phyloP scores from a whole-genome alignment of 2,329 filamentous ascomycete genomes.

The Fusarium denticulatum region DNA sequence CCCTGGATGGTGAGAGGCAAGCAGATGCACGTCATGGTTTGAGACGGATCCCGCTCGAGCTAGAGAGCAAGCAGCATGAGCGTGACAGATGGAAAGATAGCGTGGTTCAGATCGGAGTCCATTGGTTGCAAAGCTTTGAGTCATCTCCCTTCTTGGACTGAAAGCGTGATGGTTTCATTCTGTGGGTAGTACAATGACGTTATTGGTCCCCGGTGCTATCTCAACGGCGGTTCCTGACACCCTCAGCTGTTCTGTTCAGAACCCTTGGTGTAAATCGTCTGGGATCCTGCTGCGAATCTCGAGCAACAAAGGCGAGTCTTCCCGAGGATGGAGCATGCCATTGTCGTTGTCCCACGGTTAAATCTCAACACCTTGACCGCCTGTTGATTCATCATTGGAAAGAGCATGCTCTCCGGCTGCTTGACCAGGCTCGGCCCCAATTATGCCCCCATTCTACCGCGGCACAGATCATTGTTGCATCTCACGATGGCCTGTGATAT shows the following conservation, averaged over 20 bases:
- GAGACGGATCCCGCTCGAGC: constrained; percentile 36
- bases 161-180: constrained; percentile 11
- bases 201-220: constrained; percentile 36
- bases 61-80: constrained; percentile 38
- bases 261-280: constrained; percentile 5
- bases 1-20: constrained; percentile 25
- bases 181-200: constrained; percentile 34
- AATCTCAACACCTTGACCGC: constrained; percentile 36
- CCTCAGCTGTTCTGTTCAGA: background rate
- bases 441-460: constrained; percentile 29
- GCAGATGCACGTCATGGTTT: constrained; percentile 45
- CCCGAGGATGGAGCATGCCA: constrained; percentile 2
- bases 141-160: background rate
- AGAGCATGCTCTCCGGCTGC: constrained; percentile 16
- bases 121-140: background rate
- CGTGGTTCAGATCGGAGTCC: constrained; percentile 13
- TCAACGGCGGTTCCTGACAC: constrained; percentile 29
- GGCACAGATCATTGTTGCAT: constrained; percentile 41
- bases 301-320: constrained; percentile 5
- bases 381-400: constrained; percentile 29
- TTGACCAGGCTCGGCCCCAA: constrained; percentile 29
- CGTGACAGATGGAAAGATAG: constrained; percentile 38
- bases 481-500: constrained; percentile 39
- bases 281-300: background rate
- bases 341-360: background rate